Percentiles rank a stretch among this genome's conserved stretches.
Evolutionary conservation across 1,139 yeast species (phyloP).

Genomic region (Suhomyces wounanorum): DNA sequence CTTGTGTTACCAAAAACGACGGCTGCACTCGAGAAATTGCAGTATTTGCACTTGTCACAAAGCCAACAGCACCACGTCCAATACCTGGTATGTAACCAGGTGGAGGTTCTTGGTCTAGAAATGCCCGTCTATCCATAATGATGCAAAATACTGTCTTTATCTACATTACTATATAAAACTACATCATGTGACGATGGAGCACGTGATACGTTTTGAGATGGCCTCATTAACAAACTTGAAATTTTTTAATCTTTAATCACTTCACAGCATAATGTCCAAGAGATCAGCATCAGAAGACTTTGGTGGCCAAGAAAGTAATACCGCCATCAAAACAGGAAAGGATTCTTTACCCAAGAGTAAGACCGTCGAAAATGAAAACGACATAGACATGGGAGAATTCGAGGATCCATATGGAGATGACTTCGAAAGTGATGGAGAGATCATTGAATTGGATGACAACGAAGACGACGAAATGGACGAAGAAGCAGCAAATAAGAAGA

Average conservation of each 20-base stretch:
- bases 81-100: slow-evolving; percentile 89
- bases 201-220: slow-evolving; percentile 3
- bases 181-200: neutral
- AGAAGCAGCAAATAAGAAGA: slow-evolving; percentile 23
- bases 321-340: slow-evolving; percentile 27
- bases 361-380: slow-evolving; percentile 29
- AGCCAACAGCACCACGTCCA: slow-evolving; percentile 95
- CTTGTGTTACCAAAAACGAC: slow-evolving; percentile 35
- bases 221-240: slow-evolving; percentile 3
- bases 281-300: slow-evolving; percentile 52
- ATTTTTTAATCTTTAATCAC: slow-evolving; percentile 4
- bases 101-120: slow-evolving; percentile 86
- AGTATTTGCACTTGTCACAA: slow-evolving; percentile 81
- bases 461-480: slow-evolving; percentile 63
- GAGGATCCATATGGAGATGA: slow-evolving; percentile 97
- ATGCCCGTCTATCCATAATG: slow-evolving; percentile 56
- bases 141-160: neutral
- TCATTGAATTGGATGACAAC: slow-evolving; percentile 71
- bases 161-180: neutral
- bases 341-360: slow-evolving; percentile 20
- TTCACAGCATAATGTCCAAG: slow-evolving; percentile 53
- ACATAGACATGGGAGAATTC: slow-evolving; percentile 79
- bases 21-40: slow-evolving; percentile 50
- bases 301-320: slow-evolving; percentile 23
- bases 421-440: slow-evolving; percentile 89